Conservation (phyloP, 108 stramenopile species). For the Parietichytrium sp. region DNA sequence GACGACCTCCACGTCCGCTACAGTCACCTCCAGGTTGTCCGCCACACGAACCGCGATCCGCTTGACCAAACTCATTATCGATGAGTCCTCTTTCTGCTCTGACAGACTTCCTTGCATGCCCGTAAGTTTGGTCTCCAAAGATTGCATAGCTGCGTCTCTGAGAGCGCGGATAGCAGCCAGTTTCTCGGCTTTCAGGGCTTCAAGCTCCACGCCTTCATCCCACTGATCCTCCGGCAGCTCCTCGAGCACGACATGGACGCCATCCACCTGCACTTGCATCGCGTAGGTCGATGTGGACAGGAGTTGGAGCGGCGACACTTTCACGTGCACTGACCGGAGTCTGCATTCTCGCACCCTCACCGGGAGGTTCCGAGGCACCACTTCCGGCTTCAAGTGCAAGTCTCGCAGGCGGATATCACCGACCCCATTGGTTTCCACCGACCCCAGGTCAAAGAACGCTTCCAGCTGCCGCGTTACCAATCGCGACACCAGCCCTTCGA, state of each 20-base stretch:
- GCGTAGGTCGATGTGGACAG: conserved; percentile 19
- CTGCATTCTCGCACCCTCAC: neutral
- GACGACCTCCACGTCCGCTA: neutral
- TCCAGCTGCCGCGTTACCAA: neutral
- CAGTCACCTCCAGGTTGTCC: conserved; percentile 8
- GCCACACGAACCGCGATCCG: conserved; percentile 8
- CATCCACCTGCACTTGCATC: neutral
- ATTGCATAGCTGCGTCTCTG: neutral
- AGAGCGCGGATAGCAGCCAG: neutral
- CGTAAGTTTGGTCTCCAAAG: neutral
- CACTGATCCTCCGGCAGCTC: neutral
- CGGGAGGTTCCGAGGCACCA: neutral
- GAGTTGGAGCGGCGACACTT: neutral
- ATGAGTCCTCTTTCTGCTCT: neutral
- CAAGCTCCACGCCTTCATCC: conserved; percentile 7
- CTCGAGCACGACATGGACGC: neutral
- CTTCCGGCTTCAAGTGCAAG: neutral
- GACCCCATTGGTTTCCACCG: neutral
- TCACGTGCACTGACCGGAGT: neutral
- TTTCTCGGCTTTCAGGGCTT: conserved; percentile 13
- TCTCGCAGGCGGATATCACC: neutral
- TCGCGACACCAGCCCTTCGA: neutral
- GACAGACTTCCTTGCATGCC: neutral
- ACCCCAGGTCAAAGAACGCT: neutral
- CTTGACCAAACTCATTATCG: conserved; percentile 4